A percentile compares a stretch with the other conserved stretches of the same genome.
phyloP scores from a whole-genome alignment of 2,329 filamentous ascomycete species.

The Beauveria pseudobassiana region DNA sequence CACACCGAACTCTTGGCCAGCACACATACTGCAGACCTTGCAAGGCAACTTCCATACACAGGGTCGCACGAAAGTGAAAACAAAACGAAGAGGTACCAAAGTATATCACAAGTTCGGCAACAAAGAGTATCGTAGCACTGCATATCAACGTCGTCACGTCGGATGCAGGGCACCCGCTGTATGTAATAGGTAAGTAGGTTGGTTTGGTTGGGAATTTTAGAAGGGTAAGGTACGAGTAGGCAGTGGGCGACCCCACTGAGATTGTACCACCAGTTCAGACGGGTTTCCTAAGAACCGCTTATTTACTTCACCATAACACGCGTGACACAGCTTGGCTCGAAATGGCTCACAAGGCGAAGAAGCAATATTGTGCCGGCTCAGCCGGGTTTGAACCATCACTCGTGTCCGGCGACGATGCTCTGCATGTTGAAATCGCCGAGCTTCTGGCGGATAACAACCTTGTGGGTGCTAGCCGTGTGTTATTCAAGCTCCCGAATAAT shows the following conservation, averaged over 20 bases:
- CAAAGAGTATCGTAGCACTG: no score
- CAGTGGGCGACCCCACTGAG: not conserved
- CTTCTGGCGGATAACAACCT: slow-evolving; percentile 34
- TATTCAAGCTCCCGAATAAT: slow-evolving; percentile 35
- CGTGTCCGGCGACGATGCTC: slow-evolving; percentile 30
- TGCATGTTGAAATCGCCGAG: slow-evolving; percentile 29
- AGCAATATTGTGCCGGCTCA: slow-evolving; percentile 37
- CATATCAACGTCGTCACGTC: no score
- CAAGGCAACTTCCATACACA: not conserved
- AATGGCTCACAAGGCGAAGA: slow-evolving; percentile 23
- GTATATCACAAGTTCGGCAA: not conserved
- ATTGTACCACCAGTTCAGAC: no score
- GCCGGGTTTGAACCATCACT: slow-evolving; percentile 35
- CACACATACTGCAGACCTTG: not conserved
- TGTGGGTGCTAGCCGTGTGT: slow-evolving; percentile 33
- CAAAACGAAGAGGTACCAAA: not conserved
- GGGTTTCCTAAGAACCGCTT: no score
- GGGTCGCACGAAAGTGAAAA: not conserved
- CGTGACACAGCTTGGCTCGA: not conserved
- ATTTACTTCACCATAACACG: not conserved
- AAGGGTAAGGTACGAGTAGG: not conserved
- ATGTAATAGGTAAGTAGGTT: no score
- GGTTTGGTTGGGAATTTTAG: no score
- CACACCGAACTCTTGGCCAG: not conserved
- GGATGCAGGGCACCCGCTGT: no score